Evolutionary conservation across 768 basidiomycete species (phyloP), one percentile per base, ranked within the genome.

Genomic region (Epithele typhae): DNA sequence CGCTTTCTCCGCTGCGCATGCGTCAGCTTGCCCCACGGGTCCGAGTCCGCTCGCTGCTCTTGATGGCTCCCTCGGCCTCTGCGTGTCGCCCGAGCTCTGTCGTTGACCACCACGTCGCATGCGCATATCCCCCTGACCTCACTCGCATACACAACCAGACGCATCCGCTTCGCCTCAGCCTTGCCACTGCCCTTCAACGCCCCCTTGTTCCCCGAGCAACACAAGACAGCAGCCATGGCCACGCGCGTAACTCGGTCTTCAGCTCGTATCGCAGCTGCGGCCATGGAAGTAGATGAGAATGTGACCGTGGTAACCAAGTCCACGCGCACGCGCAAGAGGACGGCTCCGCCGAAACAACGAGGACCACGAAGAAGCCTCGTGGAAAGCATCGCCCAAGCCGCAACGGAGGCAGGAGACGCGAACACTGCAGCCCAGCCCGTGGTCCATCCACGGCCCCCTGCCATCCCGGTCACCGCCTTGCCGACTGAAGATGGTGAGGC

Each of bases 191-290:
- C 7, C 8, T 30, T 30, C 27, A 30, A 30, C 27, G 14, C 8
- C 14, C 27, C 27, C 27, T 30, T 7, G 6, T 37, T 17, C 18
- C n/a, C 25, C n/a, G 25, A 14, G 15, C 30, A 17, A 15, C 27
- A 17, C 18, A 32, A 39, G 14, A 19, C n/a, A 2, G 23, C 4
- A 18, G 2, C 25, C 22, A 12, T 3, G 24, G 3, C 36, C 40
- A 60, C 60, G 55, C 57, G 55, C 5, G 46, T 57, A 3, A 63
- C 62, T 10, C 61, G 61, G 12, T 63, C 61, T 6, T 48, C 55
- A 15, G 51, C 39, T 4, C 40, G 40, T 25, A 41, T 9, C 8
- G 35, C 35, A 7, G 35, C 35, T 6, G 35, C 12, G 17, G 35
- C 8, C 15, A 15, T 32, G 9, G n/a, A n/a, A n/a, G n/a, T n/a